These are phyloP conservation scores for Schizophyllum commune DNA, from an alignment of 1,284 basidiomycete genomes.

Conservation along the genomic window DNA sequence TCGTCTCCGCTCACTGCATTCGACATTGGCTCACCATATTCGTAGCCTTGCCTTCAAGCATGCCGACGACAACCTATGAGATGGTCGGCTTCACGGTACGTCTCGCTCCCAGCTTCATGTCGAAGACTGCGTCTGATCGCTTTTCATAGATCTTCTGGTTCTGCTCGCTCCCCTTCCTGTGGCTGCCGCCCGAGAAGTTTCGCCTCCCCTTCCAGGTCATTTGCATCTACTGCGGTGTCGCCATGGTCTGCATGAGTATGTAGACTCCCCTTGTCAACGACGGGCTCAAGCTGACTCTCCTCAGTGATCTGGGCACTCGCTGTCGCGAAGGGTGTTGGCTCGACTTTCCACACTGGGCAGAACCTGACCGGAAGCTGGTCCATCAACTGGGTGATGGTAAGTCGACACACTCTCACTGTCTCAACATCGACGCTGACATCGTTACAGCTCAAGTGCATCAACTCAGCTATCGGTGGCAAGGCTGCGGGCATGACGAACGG, in stretches of 20 bases:
- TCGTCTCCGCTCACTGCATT: neutral
- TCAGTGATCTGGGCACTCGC: constrained; percentile 12
- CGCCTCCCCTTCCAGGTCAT: constrained; percentile 11
- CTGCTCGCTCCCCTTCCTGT: constrained; percentile 12
- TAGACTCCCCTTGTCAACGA: neutral
- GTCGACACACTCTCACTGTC: neutral
- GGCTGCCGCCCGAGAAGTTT: constrained; percentile 14
- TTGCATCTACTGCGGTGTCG: constrained; percentile 9
- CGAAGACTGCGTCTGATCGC: neutral
- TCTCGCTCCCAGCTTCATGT: neutral
- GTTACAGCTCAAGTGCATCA: neutral
- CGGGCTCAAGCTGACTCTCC: neutral
- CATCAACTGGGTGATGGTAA: constrained; percentile 10
- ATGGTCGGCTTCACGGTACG: constrained; percentile 13
- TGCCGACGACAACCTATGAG: constrained; percentile 10
- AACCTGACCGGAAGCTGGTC: constrained; percentile 6
- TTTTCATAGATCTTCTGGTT: constrained; percentile 8
- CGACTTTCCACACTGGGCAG: constrained; percentile 7
- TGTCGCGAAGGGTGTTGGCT: constrained; percentile 10
- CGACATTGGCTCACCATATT: neutral
- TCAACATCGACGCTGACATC: neutral
- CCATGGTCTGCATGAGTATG: constrained; percentile 12
- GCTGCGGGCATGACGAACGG: constrained; percentile 14
- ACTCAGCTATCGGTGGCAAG: neutral
- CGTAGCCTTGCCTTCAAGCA: constrained; percentile 7